Evolutionary conservation across 139 green algal genomes (phyloP), one percentile per base, ranked within the genome.

Genomic region (Ettlia oleoabundans): DNA sequence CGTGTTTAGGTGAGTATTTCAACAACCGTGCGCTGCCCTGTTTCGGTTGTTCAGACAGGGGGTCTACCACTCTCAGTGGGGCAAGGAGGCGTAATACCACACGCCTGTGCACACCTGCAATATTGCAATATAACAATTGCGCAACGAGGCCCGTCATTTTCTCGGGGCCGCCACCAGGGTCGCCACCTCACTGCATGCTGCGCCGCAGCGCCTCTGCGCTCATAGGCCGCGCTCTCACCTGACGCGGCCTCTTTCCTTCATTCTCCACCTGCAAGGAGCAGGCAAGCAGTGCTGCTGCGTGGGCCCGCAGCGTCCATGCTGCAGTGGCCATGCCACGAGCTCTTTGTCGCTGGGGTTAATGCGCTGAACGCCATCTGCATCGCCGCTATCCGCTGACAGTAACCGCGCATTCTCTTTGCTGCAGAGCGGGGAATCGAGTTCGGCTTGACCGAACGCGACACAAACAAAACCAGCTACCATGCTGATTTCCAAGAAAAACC

Each of bases 401-500:
- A 38, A 38, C 10, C 15, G 15, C 47, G 15, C 10, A 15, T 15
- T 65, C 5, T 65, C 55, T n/a, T 64, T 22, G 41, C 24, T 82
- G 82, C 82, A 82, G 82, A 26, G 10, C 58, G 82, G 92, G 94
- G 94, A 98, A 95, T 97, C 94, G 95, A 98, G 95, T 98, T 92
- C 88, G 78, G 94, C 88, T 95, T 77, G 91, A 94, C 93, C 80
- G 81, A 92, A 97, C 94, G 95, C 94, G 95, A 87, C 69, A 81
- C 85, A 84, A 90, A 33, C 84, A 69, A 65, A 81, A 63, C 69
- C 76, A 86, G 67, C 75, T 88, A 96, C 87, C 71, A 99, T 99
- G 97, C 85, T 99, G 67, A 98, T 99, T 85, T 90, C 96, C 70
- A 99, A 99, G 94, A 98, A 98, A 93, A 98, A 98, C 91, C 94